Conservation (phyloP, 2,329 filamentous ascomycete species). For the Teratosphaeria gauchensis region DNA sequence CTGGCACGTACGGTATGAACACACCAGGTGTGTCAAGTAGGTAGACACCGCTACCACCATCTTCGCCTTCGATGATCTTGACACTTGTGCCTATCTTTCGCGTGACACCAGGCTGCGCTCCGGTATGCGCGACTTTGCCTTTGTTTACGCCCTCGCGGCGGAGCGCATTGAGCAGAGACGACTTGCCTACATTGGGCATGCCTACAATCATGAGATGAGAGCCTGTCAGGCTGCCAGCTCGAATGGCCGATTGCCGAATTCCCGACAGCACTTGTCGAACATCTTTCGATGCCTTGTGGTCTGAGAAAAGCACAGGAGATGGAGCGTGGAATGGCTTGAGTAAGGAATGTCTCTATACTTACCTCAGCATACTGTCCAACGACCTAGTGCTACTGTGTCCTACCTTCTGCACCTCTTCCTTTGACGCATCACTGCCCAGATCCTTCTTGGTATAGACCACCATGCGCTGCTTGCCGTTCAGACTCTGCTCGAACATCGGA, state of each 20-base stretch:
- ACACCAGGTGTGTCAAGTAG: constrained; percentile 89
- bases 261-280: constrained; percentile 40
- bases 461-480: constrained; percentile 60
- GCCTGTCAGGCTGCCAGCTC: constrained; percentile 59
- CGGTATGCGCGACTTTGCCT: constrained; percentile 69
- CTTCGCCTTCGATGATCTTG: constrained; percentile 58
- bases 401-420: constrained; percentile 21
- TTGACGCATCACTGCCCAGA: constrained; percentile 45
- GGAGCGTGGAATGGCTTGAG: constrained; percentile 47
- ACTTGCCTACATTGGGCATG: constrained; percentile 98
- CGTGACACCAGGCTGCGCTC: constrained; percentile 81
- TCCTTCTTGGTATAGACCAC: constrained; percentile 90
- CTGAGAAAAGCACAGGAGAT: constrained; percentile 43
- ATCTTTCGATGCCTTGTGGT: constrained; percentile 35
- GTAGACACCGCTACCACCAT: constrained; percentile 56
- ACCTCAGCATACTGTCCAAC: neutral
- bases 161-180: constrained; percentile 80
- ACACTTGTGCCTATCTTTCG: constrained; percentile 70
- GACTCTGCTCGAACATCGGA: constrained; percentile 70
- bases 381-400: neutral
- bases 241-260: constrained; percentile 43
- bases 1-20: constrained; percentile 82
- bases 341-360: constrained; percentile 33
- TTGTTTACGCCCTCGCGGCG: constrained; percentile 57
- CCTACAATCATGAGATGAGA: constrained; percentile 79